These are phyloP conservation scores for Vaccinium macrocarpon DNA, from an alignment of 148 eudicot genomes.

Conservation along the genomic window DNA sequence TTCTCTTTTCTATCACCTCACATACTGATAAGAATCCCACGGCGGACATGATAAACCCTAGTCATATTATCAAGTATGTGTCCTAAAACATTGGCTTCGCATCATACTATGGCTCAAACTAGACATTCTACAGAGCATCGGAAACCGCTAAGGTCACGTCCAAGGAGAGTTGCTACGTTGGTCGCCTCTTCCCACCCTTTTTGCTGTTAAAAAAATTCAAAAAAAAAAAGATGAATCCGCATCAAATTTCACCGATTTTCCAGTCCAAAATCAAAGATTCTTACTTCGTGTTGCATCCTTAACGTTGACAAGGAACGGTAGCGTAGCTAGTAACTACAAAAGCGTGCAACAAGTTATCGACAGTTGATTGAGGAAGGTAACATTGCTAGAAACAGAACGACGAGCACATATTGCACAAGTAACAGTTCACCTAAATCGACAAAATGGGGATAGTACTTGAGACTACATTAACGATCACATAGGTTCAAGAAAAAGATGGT, in stretches of 20 bases:
- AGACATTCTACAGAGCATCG: too few relatives aligned
- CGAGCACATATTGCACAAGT: background rate
- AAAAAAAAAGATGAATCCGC: background rate
- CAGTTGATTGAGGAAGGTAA: background rate
- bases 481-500: background rate
- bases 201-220: too few relatives aligned
- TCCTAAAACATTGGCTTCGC: background rate
- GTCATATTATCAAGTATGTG: background rate
- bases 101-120: too few relatives aligned
- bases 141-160: too few relatives aligned
- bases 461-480: background rate
- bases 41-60: conserved; percentile 22
- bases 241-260: background rate
- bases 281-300: background rate
- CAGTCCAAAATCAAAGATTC: too few relatives aligned
- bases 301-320: background rate
- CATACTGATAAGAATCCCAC: conserved; percentile 41
- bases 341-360: background rate
- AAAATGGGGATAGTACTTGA: background rate
- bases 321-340: background rate
- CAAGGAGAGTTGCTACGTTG: too few relatives aligned
- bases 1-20: conserved; percentile 26
- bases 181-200: too few relatives aligned
- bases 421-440: background rate
- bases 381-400: background rate